Conservation (phyloP, 2,329 filamentous ascomycete genomes). For the Penicillium hordei region DNA sequence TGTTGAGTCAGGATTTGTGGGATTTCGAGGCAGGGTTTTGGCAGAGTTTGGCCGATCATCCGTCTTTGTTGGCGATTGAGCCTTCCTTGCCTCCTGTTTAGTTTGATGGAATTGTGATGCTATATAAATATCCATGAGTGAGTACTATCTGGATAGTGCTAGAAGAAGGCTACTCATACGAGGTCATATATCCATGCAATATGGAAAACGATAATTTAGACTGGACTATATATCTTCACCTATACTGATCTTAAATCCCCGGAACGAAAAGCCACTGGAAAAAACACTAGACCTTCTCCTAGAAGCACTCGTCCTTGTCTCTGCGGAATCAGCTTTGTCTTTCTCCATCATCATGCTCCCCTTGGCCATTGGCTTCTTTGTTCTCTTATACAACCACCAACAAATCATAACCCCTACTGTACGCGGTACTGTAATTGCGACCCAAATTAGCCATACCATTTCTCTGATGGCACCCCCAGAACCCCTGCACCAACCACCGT, state of each 20-base stretch:
- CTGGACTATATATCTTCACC: neutral
- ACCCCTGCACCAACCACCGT: too few relatives aligned
- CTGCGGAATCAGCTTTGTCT: neutral
- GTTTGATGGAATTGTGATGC: neutral
- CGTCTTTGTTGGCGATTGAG: constrained; percentile 25
- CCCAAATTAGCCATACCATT: too few relatives aligned
- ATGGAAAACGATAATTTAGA: neutral
- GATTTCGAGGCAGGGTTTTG: constrained; percentile 32
- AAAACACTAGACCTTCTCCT: neutral
- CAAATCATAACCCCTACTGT: too few relatives aligned
- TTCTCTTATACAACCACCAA: too few relatives aligned
- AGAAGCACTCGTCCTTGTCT: neutral
- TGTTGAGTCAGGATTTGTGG: constrained; percentile 26
- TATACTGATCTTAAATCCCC: neutral
- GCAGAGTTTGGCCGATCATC: constrained; percentile 31
- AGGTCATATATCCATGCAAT: neutral
- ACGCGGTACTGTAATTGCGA: too few relatives aligned
- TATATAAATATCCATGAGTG: neutral
- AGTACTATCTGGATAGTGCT: neutral
- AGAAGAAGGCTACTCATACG: neutral
- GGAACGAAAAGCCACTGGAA: neutral
- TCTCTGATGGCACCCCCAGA: too few relatives aligned
- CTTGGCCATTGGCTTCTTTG: too few relatives aligned
- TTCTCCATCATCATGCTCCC: neutral
- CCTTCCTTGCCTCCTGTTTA: constrained; percentile 21